A percentile compares a stretch with the other conserved stretches of the same genome.
These are phyloP conservation scores for Chlamydomonas schloesseri DNA, from an alignment of 139 green algal species.

Conservation along the genomic window DNA sequence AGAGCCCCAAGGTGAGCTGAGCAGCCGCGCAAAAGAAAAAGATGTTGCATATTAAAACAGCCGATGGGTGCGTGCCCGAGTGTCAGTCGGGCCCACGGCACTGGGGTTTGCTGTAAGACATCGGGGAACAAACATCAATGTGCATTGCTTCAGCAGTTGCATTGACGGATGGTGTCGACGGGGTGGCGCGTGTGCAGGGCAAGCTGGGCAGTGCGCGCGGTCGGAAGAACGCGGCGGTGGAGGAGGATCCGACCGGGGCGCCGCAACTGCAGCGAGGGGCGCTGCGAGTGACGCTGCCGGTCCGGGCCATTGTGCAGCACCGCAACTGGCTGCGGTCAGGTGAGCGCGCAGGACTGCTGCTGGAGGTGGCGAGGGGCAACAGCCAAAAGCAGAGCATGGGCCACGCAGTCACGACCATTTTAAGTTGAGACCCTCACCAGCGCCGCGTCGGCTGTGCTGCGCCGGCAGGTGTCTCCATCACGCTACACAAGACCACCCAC, in stretches of 20 bases:
- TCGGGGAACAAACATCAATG: no score
- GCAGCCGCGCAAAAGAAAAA: no score
- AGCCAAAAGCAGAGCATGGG: not conserved
- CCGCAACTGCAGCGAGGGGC: slow-evolving; percentile 10
- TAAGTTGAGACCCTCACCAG: no score
- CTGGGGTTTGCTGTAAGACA: no score
- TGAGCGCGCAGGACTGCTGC: not conserved
- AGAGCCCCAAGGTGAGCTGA: not conserved
- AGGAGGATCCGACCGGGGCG: not conserved
- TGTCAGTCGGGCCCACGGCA: no score
- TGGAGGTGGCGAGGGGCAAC: not conserved
- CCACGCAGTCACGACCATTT: no score
- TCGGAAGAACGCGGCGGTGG: not conserved
- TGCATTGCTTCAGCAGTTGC: no score
- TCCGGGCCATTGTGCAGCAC: not conserved
- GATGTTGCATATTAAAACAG: no score
- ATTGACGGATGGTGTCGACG: no score
- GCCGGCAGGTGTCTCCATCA: not conserved
- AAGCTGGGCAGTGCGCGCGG: slow-evolving; percentile 3
- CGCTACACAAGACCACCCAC: not conserved
- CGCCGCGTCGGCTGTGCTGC: no score
- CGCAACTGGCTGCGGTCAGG: slow-evolving; percentile 33
- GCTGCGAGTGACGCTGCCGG: slow-evolving; percentile 19
- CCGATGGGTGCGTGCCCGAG: no score
- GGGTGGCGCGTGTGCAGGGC: not conserved